These are phyloP conservation scores for Aristolochia fimbriata DNA, from an alignment of 164 flowering plant genomes.

Conservation along the genomic window DNA sequence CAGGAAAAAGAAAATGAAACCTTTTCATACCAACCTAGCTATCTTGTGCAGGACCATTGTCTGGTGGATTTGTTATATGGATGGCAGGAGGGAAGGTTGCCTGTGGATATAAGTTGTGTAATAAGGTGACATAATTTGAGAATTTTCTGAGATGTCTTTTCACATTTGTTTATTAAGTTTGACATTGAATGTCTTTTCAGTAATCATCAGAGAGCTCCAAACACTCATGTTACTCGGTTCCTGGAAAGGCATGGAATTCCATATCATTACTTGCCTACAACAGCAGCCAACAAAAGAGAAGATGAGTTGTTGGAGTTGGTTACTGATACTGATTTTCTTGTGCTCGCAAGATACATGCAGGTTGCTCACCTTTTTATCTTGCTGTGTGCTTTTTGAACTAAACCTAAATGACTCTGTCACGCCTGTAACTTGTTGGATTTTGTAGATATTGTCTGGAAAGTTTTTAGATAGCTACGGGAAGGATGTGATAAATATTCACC, in stretches of 20 bases:
- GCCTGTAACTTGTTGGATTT: slow-evolving; percentile 1
- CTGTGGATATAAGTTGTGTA: slow-evolving; percentile 75
- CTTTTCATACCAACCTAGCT: too few species aligned
- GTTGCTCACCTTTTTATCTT: slow-evolving; percentile 23
- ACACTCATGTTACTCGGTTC: slow-evolving; percentile 81
- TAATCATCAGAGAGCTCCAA: slow-evolving; percentile 79
- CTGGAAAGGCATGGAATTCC: slow-evolving; percentile 84
- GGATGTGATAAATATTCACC: slow-evolving; percentile 89
- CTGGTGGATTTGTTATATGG: slow-evolving; percentile 73
- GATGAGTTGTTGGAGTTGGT: slow-evolving; percentile 72
- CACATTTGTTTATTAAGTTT: not conserved
- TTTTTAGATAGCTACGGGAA: slow-evolving; percentile 66
- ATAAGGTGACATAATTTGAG: slow-evolving; percentile 48
- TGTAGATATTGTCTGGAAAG: slow-evolving; percentile 62
- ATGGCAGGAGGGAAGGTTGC: slow-evolving; percentile 86
- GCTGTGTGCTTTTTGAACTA: not conserved
- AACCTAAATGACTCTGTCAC: not conserved
- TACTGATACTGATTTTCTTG: slow-evolving; percentile 72
- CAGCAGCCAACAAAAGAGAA: slow-evolving; percentile 54
- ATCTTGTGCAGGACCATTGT: slow-evolving; percentile 71
- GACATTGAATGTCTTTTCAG: slow-evolving; percentile 16
- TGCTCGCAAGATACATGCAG: slow-evolving; percentile 99
- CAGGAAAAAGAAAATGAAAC: too few species aligned
- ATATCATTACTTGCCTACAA: slow-evolving; percentile 53
- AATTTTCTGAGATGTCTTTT: not conserved